These are phyloP conservation scores for Cercospora sp. DNA, from an alignment of 2,329 filamentous ascomycete species.

Conservation along the genomic window DNA sequence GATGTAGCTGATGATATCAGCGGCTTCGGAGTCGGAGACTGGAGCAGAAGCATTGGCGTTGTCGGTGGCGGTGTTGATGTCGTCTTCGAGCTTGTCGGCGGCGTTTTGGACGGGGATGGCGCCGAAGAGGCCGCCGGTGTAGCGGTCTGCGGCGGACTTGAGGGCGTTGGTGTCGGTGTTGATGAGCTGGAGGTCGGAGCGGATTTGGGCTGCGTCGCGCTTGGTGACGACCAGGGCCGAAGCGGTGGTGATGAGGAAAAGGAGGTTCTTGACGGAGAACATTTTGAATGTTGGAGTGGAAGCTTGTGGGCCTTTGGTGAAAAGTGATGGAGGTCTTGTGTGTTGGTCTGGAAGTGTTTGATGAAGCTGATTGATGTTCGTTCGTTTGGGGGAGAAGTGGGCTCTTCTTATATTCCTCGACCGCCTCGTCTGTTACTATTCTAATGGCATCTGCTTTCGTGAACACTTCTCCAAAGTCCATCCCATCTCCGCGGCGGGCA, in stretches of 20 bases:
- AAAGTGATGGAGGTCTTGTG: not conserved
- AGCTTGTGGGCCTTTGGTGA: not conserved
- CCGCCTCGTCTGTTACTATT: not conserved
- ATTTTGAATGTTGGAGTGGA: not conserved
- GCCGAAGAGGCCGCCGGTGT: conserved; percentile 26
- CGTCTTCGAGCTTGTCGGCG: conserved; percentile 22
- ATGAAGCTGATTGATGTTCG: not conserved
- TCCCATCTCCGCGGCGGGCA: not conserved
- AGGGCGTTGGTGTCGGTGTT: conserved; percentile 22
- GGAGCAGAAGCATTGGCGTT: conserved; percentile 18
- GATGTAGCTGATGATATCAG: conserved; percentile 26
- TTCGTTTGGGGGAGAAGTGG: not conserved
- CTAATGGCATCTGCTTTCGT: not conserved
- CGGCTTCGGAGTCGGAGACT: conserved; percentile 20
- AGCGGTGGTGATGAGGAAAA: not conserved
- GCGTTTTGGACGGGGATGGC: conserved; percentile 20
- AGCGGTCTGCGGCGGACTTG: conserved; percentile 21
- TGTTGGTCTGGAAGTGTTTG: not conserved
- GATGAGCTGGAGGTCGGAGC: conserved; percentile 22
- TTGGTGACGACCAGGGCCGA: not conserved
- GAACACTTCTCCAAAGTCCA: not conserved
- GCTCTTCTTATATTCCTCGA: not conserved
- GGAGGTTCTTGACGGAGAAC: not conserved
- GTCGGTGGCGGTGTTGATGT: conserved; percentile 25
- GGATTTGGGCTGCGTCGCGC: conserved; percentile 17